phyloP scores from a whole-genome alignment of 371 early-diverging fungal genomes.

The Mucor indicus region DNA sequence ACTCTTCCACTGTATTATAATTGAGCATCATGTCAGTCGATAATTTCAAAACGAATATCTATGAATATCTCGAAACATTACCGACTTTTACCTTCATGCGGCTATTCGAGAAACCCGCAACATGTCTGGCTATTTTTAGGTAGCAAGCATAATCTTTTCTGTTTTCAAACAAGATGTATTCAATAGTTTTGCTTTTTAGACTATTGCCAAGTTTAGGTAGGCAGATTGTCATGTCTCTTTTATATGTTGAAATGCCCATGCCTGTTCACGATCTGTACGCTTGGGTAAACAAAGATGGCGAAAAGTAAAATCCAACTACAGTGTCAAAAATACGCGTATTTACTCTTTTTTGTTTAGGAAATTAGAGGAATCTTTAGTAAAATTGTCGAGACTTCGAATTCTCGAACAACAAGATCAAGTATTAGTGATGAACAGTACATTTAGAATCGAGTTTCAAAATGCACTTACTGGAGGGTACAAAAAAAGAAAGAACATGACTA shows the following conservation, averaged over 20 bases:
- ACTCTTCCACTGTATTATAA: no score
- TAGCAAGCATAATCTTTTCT: constrained; percentile 15
- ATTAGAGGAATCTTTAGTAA: constrained; percentile 58
- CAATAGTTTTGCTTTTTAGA: constrained; percentile 26
- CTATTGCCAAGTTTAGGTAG: constrained; percentile 84
- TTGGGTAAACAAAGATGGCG: constrained; percentile 66
- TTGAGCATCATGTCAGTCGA: constrained; percentile 42
- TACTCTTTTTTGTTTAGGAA: constrained; percentile 31
- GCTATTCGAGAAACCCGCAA: constrained; percentile 85
- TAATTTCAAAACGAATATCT: constrained; percentile 65
- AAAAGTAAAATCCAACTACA: constrained; percentile 32
- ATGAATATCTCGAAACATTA: constrained; percentile 80
- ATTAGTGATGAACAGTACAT: constrained; percentile 63
- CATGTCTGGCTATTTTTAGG: constrained; percentile 92
- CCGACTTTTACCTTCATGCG: constrained; percentile 72
- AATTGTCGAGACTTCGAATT: constrained; percentile 68
- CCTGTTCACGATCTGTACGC: constrained; percentile 56
- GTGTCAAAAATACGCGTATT: neutral
- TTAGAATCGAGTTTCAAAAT: constrained; percentile 77
- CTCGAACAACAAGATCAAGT: constrained; percentile 46
- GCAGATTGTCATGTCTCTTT: constrained; percentile 87
- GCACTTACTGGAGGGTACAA: constrained; percentile 88
- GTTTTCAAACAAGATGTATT: neutral
- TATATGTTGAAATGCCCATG: constrained; percentile 72
- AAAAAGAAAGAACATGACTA: neutral